Conservation (phyloP, 1,284 basidiomycete genomes). For the Abortiporus biennis region DNA sequence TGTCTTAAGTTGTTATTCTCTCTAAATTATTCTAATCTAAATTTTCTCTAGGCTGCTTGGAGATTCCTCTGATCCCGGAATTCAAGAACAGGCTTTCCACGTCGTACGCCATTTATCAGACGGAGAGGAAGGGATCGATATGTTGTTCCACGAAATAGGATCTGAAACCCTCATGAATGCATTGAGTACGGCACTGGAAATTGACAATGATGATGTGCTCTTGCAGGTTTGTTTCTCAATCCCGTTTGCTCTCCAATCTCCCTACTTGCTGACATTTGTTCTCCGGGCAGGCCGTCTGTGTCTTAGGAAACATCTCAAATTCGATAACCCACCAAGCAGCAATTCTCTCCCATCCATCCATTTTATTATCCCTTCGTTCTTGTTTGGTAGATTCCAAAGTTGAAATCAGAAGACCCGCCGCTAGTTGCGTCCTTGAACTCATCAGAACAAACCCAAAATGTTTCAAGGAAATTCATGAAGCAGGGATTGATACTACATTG, state of each 20-base stretch:
- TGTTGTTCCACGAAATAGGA: constrained; percentile 50
- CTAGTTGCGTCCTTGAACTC: constrained; percentile 51
- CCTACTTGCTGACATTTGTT: neutral
- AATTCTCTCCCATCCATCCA: constrained; percentile 41
- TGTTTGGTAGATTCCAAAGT: constrained; percentile 52
- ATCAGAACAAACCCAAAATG: constrained; percentile 29
- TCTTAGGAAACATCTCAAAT: constrained; percentile 63
- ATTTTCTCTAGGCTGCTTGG: constrained; percentile 41
- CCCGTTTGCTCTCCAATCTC: constrained; percentile 1
- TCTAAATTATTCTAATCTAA: neutral
- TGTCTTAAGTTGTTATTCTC: constrained; percentile 13
- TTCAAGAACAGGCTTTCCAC: constrained; percentile 65
- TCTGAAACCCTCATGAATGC: constrained; percentile 36
- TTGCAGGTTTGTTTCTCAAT: constrained; percentile 40
- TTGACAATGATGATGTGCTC: constrained; percentile 43
- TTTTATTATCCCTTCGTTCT: constrained; percentile 46
- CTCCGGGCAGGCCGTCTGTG: constrained; percentile 40
- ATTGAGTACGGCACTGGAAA: constrained; percentile 41
- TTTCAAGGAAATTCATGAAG: constrained; percentile 32
- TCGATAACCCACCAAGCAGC: constrained; percentile 38
- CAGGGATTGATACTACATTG: constrained; percentile 38
- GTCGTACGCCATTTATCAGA: constrained; percentile 60
- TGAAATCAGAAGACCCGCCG: constrained; percentile 53
- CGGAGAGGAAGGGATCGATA: constrained; percentile 50
- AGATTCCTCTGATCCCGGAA: constrained; percentile 33